Base-by-base conservation (phyloP, 768 basidiomycete genomes). In the Pleurotus giganteus region DNA sequence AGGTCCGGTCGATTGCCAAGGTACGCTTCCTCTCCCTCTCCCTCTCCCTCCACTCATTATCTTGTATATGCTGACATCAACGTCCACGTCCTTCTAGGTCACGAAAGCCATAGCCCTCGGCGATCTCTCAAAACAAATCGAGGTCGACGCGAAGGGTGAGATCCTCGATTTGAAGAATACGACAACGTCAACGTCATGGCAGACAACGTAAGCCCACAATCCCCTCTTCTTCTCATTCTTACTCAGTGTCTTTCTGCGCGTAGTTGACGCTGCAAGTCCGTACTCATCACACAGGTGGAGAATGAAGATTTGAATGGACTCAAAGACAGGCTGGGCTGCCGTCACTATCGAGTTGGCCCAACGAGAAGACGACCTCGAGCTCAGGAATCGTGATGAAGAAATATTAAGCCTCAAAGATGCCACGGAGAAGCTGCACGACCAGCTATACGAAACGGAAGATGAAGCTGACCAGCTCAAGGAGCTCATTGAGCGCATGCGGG, bases 71-170 rank as follows among this genome's bases (percentile, higher is more conserved):
- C 23, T 4, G 12, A 15, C 39, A 17, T n/a, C 13, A 17, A 17
- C 13, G 13, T n/a, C 88, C 81, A 84, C 52, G 47, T 91, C 93
- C 52, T n/a, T n/a, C n/a, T 32, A 32, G 57, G 95, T 98, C 58
- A 96, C 94, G n/a, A 94, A 91, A 72, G 95, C 94, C 5, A 93
- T 97, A 66, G 94, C 93, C 0, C 72, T 88, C 47, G 94, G 94
- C 21, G 94, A 98, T 70, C 72, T 93, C 62, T 86, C 83, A 47
- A 90, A 91, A 69, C 91, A 89, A 67, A 94, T 96, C 63, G 91
- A 93, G 55, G 93, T 95, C 62, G 91, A 92, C 64, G 31, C 31
- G 13, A 32, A 13, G 6, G 31, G 31, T 32, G 31, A 32, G 31
- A 13, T 13, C 13, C 31, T 32, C 7, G 31, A 32, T 13, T 32